phyloP scores from a whole-genome alignment of 768 basidiomycete species.

The Chalciporus pseudorubinellus region DNA sequence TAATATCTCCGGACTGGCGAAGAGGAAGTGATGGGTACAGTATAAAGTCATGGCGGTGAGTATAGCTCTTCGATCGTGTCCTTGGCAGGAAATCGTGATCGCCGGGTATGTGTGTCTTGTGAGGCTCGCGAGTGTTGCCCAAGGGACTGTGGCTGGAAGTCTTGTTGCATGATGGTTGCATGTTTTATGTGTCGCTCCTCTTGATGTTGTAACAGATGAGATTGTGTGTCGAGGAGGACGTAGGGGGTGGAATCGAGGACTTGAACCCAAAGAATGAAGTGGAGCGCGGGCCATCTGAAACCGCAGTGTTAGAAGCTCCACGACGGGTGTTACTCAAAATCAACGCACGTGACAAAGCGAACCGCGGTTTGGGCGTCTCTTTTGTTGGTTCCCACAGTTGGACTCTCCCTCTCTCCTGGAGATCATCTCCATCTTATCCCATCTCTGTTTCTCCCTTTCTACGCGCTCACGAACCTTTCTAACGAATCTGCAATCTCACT shows the following conservation, averaged over 20 bases:
- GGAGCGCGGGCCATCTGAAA: too few relatives aligned
- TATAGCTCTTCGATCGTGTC: neutral
- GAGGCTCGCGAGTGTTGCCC: too few relatives aligned
- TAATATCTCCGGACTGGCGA: constrained; percentile 20
- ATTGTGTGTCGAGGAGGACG: too few relatives aligned
- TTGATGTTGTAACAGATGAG: too few relatives aligned
- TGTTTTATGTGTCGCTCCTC: too few relatives aligned
- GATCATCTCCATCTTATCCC: constrained; percentile 8
- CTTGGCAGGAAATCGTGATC: neutral
- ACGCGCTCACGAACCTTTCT: constrained; percentile 11
- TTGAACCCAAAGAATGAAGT: neutral
- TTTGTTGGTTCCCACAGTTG: constrained; percentile 17
- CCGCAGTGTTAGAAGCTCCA: too few relatives aligned
- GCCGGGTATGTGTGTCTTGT: neutral
- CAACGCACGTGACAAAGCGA: constrained; percentile 34
- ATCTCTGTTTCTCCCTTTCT: constrained; percentile 3
- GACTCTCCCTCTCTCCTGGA: constrained; percentile 9
- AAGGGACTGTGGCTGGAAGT: too few relatives aligned
- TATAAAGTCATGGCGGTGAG: neutral
- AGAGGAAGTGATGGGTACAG: constrained; percentile 6
- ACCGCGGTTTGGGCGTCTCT: too few relatives aligned
- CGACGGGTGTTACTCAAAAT: too few relatives aligned
- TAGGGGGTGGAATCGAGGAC: neutral
- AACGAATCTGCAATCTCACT: constrained; percentile 13
- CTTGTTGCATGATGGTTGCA: too few relatives aligned